These are phyloP conservation scores for Blumeriella jaapii DNA, from an alignment of 2,329 filamentous ascomycete species.

Conservation along the genomic window DNA sequence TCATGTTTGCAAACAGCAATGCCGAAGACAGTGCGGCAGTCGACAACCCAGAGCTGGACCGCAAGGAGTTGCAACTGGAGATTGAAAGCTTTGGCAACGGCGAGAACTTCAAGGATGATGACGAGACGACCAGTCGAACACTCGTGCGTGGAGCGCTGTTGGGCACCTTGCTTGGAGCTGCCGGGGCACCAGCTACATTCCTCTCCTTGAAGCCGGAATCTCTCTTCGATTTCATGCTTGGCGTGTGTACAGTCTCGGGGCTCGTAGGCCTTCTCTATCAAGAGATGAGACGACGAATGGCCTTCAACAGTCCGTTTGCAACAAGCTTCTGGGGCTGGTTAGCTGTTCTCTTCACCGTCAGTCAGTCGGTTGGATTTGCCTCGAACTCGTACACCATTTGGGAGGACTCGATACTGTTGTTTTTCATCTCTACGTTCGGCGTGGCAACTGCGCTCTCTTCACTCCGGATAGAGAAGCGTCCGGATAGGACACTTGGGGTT, in stretches of 20 bases:
- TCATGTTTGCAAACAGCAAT: constrained; percentile 58
- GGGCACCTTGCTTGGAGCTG: constrained; percentile 19
- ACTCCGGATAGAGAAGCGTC: constrained; percentile 53
- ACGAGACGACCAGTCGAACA: constrained; percentile 18
- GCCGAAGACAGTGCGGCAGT: constrained; percentile 43
- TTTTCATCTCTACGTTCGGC: constrained; percentile 84
- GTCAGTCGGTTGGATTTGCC: constrained; percentile 86
- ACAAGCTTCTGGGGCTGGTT: constrained; percentile 83
- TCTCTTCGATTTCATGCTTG: constrained; percentile 17
- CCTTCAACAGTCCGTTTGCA: constrained; percentile 46
- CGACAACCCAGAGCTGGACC: constrained; percentile 47
- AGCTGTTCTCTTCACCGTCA: constrained; percentile 66
- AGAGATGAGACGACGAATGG: constrained; percentile 15
- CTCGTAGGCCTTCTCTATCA: constrained; percentile 32
- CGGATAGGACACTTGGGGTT: constrained; percentile 63
- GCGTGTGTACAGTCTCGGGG: constrained; percentile 18
- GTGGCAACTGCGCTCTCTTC: constrained; percentile 63
- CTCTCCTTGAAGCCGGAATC: constrained; percentile 11
- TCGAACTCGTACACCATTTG: constrained; percentile 98
- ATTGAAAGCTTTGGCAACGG: constrained; percentile 29
- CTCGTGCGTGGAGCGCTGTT: constrained; percentile 20
- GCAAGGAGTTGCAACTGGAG: constrained; percentile 47
- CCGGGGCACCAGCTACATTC: constrained; percentile 16
- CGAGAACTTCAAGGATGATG: constrained; percentile 10
- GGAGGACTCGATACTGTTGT: constrained; percentile 90